phyloP scores from a whole-genome alignment of 202 grass and related monocot genomes.

The Setaria italica region DNA sequence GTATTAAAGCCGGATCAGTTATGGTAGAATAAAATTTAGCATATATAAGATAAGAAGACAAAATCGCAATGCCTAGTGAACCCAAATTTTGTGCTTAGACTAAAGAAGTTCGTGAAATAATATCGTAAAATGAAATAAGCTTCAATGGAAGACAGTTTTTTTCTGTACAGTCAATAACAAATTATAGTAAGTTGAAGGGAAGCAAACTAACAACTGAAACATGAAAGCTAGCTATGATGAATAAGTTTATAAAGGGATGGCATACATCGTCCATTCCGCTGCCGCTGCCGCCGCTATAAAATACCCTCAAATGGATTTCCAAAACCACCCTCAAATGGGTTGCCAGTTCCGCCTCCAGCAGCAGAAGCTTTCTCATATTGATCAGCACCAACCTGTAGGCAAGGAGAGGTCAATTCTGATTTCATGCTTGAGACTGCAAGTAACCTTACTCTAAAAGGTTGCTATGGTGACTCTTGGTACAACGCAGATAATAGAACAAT shows the following conservation, averaged over 20 bases:
- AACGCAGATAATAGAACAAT: neutral
- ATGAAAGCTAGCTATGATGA: neutral
- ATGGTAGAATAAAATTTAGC: slow-evolving; percentile 3
- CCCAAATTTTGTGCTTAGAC: slow-evolving; percentile 6
- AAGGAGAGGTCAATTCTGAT: slow-evolving; percentile 9
- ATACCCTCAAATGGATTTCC: slow-evolving; percentile 88
- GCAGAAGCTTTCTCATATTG: slow-evolving; percentile 78
- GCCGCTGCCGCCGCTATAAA: slow-evolving; percentile 60
- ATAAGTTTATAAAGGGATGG: slow-evolving; percentile 27
- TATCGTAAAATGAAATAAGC: slow-evolving; percentile 2
- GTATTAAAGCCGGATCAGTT: slow-evolving; percentile 1
- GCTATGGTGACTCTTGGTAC: neutral
- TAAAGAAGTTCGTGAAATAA: slow-evolving; percentile 30
- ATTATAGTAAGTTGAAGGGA: slow-evolving; percentile 14
- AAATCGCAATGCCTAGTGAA: neutral
- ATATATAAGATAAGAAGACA: slow-evolving; percentile 10
- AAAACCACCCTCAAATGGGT: slow-evolving; percentile 75
- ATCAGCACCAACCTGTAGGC: slow-evolving; percentile 71
- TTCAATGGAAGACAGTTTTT: neutral
- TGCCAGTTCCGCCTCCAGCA: slow-evolving; percentile 67
- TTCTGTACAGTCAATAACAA: neutral
- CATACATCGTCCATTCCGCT: slow-evolving; percentile 96
- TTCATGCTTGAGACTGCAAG: neutral
- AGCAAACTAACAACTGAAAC: slow-evolving; percentile 34
- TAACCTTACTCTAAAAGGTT: slow-evolving; percentile 11